Percentiles rank a stretch among this genome's conserved stretches.
Evolutionary conservation across 1,284 basidiomycete species (phyloP).

Genomic region (Ganoderma lingzhi): DNA sequence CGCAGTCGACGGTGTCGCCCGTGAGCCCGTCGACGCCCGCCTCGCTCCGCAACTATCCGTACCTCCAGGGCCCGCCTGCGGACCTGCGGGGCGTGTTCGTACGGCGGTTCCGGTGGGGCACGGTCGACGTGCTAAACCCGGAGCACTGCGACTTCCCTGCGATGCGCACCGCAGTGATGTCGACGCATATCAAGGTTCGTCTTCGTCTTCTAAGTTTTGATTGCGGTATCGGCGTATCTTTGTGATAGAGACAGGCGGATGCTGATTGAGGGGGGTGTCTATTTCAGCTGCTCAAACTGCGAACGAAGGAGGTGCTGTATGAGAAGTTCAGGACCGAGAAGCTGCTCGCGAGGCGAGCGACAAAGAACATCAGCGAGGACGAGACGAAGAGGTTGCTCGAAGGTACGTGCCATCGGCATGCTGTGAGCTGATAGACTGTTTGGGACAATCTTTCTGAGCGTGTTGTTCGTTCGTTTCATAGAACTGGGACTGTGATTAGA

Average conservation of each 20-base stretch:
- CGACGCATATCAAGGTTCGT: constrained; percentile 79
- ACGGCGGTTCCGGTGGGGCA: constrained; percentile 84
- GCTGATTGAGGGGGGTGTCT: constrained; percentile 17
- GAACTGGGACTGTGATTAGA: constrained; percentile 59
- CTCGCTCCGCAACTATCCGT: constrained; percentile 49
- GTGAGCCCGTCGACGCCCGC: constrained; percentile 35
- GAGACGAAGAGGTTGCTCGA: constrained; percentile 73
- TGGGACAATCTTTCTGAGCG: neutral
- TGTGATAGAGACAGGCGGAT: neutral
- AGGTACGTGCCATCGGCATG: constrained; percentile 52
- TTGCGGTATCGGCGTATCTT: neutral
- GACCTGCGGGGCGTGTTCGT: constrained; percentile 76
- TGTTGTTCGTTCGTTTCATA: constrained; percentile 31
- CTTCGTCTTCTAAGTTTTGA: neutral
- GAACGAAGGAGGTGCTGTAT: constrained; percentile 84
- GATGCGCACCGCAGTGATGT: constrained; percentile 78
- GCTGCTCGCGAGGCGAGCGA: constrained; percentile 81
- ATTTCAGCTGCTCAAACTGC: constrained; percentile 74
- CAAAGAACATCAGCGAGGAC: constrained; percentile 76
- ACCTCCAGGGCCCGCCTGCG: constrained; percentile 62
- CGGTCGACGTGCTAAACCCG: constrained; percentile 83
- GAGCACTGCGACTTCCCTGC: constrained; percentile 86
- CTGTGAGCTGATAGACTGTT: neutral
- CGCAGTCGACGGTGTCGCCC: constrained; percentile 38
- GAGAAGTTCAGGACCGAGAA: constrained; percentile 88